Conservation (phyloP, 1,284 basidiomycete genomes). For the Caloboletus firmus region DNA sequence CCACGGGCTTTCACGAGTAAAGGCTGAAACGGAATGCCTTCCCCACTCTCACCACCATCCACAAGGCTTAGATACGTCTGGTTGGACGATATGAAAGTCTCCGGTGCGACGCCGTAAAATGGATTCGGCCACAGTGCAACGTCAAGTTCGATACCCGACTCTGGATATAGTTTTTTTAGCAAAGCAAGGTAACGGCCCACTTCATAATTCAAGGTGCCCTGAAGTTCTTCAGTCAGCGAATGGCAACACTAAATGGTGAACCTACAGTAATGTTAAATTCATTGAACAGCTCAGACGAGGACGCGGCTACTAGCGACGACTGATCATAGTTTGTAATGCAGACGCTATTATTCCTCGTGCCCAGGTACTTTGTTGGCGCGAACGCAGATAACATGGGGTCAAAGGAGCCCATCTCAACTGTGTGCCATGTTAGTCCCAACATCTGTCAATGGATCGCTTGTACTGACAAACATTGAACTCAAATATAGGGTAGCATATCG, state of each 20-base stretch:
- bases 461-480: constrained; percentile 48
- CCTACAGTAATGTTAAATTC: constrained; percentile 38
- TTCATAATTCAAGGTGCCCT: constrained; percentile 19
- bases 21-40: constrained; percentile 53
- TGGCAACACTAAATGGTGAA: neutral
- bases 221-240: neutral
- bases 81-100: constrained; percentile 40
- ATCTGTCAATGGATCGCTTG: neutral
- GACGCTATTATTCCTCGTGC: constrained; percentile 42
- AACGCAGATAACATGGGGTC: constrained; percentile 48
- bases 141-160: constrained; percentile 30
- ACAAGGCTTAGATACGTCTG: constrained; percentile 38
- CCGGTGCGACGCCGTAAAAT: constrained; percentile 41
- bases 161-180: constrained; percentile 27
- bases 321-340: constrained; percentile 55
- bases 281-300: constrained; percentile 46
- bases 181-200: constrained; percentile 28
- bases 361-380: constrained; percentile 43
- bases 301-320: constrained; percentile 40
- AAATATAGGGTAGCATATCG: constrained; percentile 42
- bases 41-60: constrained; percentile 45
- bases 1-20: constrained; percentile 51
- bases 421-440: constrained; percentile 8
- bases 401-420: constrained; percentile 46
- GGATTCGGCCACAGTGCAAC: constrained; percentile 41